Conservation (phyloP, 2,329 filamentous ascomycete genomes). For the Sporothrix mexicana region DNA sequence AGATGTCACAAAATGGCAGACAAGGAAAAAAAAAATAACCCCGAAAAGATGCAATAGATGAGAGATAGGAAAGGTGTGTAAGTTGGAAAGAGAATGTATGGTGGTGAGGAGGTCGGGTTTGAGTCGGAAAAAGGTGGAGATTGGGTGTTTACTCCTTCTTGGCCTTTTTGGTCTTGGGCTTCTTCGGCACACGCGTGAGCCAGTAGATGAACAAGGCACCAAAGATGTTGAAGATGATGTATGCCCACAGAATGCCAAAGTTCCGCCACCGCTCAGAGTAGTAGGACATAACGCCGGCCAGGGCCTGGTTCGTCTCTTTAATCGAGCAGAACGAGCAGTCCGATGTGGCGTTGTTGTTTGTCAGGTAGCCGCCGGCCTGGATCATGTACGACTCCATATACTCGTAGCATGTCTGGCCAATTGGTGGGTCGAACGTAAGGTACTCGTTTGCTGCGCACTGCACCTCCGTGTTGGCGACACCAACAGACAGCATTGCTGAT, state of each 20-base stretch:
- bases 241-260: slow-evolving; percentile 64
- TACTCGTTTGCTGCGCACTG: slow-evolving; percentile 73
- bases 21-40: slow-evolving; percentile 13
- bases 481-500: slow-evolving; percentile 71
- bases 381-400: slow-evolving; percentile 63
- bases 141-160: slow-evolving; percentile 37
- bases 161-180: slow-evolving; percentile 34
- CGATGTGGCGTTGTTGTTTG: slow-evolving; percentile 53
- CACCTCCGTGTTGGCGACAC: slow-evolving; percentile 70
- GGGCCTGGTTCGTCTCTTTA: slow-evolving; percentile 57
- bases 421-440: slow-evolving; percentile 67
- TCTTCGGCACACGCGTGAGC: slow-evolving; percentile 40
- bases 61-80: neutral
- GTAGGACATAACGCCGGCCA: slow-evolving; percentile 55
- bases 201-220: slow-evolving; percentile 50
- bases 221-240: slow-evolving; percentile 58
- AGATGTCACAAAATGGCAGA: slow-evolving; percentile 16
- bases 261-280: slow-evolving; percentile 71
- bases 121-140: neutral
- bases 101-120: neutral
- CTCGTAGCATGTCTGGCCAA: slow-evolving; percentile 61
- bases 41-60: slow-evolving; percentile 12
- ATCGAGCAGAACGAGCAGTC: slow-evolving; percentile 64
- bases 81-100: neutral
- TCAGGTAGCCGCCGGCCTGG: slow-evolving; percentile 58